Percentiles rank a stretch among this genome's conserved stretches.
phyloP scores from a whole-genome alignment of 176 grass and related monocot species.

The Olyra latifolia region DNA sequence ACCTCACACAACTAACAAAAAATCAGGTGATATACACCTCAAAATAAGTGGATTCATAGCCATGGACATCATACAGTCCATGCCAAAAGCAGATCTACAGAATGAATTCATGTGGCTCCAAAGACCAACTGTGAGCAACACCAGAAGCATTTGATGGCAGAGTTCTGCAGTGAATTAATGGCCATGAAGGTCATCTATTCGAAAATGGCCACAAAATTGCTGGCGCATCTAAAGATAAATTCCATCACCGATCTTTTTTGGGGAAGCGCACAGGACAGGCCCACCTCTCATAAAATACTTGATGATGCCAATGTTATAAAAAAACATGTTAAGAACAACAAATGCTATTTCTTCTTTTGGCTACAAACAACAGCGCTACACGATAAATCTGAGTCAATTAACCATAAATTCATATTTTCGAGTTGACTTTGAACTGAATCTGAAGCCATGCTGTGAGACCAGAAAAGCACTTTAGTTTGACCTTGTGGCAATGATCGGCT shows the following conservation, averaged over 20 bases:
- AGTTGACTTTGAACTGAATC: conserved; percentile 69
- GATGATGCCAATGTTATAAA: conserved; percentile 16
- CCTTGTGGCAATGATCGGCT: conserved; percentile 30
- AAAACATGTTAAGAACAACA: conserved; percentile 20
- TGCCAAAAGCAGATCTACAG: not conserved
- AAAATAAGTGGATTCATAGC: not conserved
- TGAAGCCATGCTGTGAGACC: conserved; percentile 33
- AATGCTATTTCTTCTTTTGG: conserved; percentile 30
- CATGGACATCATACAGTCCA: not conserved
- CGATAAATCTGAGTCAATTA: conserved; percentile 77
- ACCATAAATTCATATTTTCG: conserved; percentile 62
- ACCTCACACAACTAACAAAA: conserved; percentile 9
- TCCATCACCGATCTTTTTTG: conserved; percentile 13
- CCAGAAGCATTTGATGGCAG: not conserved
- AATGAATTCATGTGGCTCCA: not conserved
- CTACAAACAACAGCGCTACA: conserved; percentile 81
- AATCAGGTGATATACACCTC: conserved; percentile 6
- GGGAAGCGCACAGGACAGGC: not conserved
- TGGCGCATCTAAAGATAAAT: not conserved
- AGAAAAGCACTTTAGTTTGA: conserved; percentile 61
- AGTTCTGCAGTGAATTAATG: conserved; percentile 1
- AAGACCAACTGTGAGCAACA: conserved; percentile 4
- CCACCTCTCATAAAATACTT: not conserved
- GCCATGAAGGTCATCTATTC: not conserved
- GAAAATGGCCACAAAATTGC: not conserved